phyloP scores from a whole-genome alignment of 2,329 filamentous ascomycete genomes.

The Dactylellina haptotyla region DNA sequence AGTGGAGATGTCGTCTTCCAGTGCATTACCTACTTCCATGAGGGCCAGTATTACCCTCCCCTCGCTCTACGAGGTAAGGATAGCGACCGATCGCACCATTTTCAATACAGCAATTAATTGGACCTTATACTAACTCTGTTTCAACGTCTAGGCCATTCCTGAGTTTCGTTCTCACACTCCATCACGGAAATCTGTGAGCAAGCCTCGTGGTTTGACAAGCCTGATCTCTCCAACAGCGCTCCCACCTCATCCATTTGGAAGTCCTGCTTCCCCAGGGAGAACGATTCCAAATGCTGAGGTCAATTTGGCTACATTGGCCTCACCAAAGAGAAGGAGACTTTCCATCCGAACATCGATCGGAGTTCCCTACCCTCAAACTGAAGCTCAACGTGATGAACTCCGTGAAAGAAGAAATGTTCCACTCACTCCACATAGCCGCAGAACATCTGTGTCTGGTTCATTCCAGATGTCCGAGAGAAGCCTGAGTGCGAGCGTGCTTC shows the following conservation, averaged over 20 bases:
- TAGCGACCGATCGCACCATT: slow-evolving; percentile 6
- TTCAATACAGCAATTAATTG: slow-evolving; percentile 1
- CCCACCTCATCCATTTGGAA: slow-evolving; percentile 52
- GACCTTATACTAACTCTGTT: slow-evolving; percentile 30
- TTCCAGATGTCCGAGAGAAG: slow-evolving; percentile 49
- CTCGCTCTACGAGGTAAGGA: slow-evolving; percentile 57
- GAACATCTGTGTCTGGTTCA: slow-evolving; percentile 37
- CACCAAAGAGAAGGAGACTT: slow-evolving; percentile 47
- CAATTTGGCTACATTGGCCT: slow-evolving; percentile 41
- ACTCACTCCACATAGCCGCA: slow-evolving; percentile 47
- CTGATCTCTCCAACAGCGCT: slow-evolving; percentile 49
- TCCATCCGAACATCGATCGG: slow-evolving; percentile 49
- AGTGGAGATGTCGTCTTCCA: slow-evolving; percentile 38
- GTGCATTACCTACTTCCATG: slow-evolving; percentile 25
- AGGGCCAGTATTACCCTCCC: slow-evolving; percentile 48
- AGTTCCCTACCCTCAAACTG: slow-evolving; percentile 50
- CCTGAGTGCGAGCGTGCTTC: slow-evolving; percentile 42
- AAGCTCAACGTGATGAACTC: slow-evolving; percentile 50
- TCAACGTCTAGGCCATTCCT: slow-evolving; percentile 55
- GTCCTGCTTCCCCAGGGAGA: slow-evolving; percentile 44
- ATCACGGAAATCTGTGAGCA: slow-evolving; percentile 52
- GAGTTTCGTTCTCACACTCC: slow-evolving; percentile 57
- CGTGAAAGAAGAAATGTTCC: slow-evolving; percentile 47
- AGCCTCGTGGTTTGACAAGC: slow-evolving; percentile 50
- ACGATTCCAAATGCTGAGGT: slow-evolving; percentile 51